phyloP scores from a whole-genome alignment of 2,329 filamentous ascomycete genomes.

The Pseudogymnoascus sp. region DNA sequence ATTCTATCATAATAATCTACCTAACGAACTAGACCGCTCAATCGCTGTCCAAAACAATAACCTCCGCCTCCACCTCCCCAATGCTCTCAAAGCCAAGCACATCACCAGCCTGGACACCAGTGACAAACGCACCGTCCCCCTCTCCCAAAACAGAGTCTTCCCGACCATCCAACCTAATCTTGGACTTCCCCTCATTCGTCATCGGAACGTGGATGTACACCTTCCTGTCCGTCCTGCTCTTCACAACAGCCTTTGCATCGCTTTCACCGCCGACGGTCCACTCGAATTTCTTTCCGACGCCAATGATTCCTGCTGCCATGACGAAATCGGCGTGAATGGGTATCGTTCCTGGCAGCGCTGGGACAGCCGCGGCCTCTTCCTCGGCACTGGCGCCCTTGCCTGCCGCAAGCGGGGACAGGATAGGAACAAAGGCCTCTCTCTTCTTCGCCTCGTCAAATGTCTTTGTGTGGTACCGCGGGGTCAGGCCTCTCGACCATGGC shows the following conservation, averaged over 20 bases:
- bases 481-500: slow-evolving; percentile 66
- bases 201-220: slow-evolving; percentile 76
- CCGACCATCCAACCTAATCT: slow-evolving; percentile 59
- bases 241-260: slow-evolving; percentile 37
- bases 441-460: slow-evolving; percentile 69
- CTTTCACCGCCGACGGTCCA: slow-evolving; percentile 58
- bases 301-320: slow-evolving; percentile 72
- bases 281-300: slow-evolving; percentile 56
- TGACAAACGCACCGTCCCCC: slow-evolving; percentile 75
- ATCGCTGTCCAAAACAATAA: slow-evolving; percentile 51
- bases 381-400: slow-evolving; percentile 54
- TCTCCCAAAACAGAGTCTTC: slow-evolving; percentile 63
- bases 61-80: slow-evolving; percentile 61
- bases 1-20: neutral
- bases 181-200: slow-evolving; percentile 67
- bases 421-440: slow-evolving; percentile 60
- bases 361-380: slow-evolving; percentile 58
- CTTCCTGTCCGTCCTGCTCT: slow-evolving; percentile 54
- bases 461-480: slow-evolving; percentile 68
- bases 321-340: slow-evolving; percentile 78
- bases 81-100: slow-evolving; percentile 59
- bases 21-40: neutral
- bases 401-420: slow-evolving; percentile 67
- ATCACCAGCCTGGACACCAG: slow-evolving; percentile 56
- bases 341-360: slow-evolving; percentile 59